Evolutionary conservation across 495 filamentous ascomycete genomes (phyloP), one percentile per base, ranked within the genome.

Genomic region (Penicillium desertorum): DNA sequence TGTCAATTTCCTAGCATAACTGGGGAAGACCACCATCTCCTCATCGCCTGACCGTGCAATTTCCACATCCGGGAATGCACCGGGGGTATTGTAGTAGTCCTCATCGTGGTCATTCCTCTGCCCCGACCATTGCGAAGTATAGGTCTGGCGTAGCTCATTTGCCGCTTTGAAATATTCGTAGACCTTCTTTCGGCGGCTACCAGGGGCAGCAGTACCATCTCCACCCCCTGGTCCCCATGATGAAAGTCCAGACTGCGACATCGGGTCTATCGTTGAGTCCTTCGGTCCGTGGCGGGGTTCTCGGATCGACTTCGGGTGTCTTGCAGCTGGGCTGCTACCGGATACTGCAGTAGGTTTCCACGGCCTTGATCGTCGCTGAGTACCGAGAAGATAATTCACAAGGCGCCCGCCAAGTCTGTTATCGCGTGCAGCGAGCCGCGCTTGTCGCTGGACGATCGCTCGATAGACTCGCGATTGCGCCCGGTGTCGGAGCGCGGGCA

Each of bases 11-110:
- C 89, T 78, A 43, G 89, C 88, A 74, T 98, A 95, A 63, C 90
- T 93, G 8, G 94, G 94, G 65, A 97, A 99, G 14, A 98, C 64
- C 11, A 98, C 81, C 85, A 99, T 89, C 76, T 97, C 90, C 72
- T 96, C 93, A 60, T 89, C 84, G 20, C 89, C 92, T 39, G 83
- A 87, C 8, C 85, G 79, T 20, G 88, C 84, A 50, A 96, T 87
- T 12, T 87, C 82, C 17, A 91, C 87, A 61, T 95, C 86, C 1
- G 91, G 90, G 62, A 92, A 96, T 5, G 87, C 80, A 2, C 86
- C 88, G 0, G 88, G 87, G n/a, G 88, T 87, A 27, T 81, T 79
- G 9, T 78, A 71, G 39, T 83, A 78, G 43, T 85, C 80, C 32
- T 86, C 78, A 19, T 72, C 66, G 34, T 81, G 76, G 11, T 80